phyloP scores from a whole-genome alignment of 129 eudicot species.

The Tanacetum coccineum region DNA sequence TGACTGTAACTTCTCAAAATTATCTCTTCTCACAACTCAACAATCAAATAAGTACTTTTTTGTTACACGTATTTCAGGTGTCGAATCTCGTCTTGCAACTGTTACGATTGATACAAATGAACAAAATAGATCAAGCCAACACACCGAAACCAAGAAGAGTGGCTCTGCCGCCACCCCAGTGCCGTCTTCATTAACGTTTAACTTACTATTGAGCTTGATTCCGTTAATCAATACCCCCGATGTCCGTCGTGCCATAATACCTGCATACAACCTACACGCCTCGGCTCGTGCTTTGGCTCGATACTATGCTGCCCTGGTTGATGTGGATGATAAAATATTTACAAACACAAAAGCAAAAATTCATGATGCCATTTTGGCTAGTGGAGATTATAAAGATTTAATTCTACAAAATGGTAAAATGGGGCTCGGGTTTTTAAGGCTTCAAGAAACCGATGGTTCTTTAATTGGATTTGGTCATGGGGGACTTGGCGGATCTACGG shows the following conservation, averaged over 20 bases:
- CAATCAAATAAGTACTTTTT: background rate
- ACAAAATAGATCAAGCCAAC: background rate
- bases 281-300: conserved; percentile 99
- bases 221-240: conserved; percentile 65
- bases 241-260: conserved; percentile 84
- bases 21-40: background rate
- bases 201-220: conserved; percentile 42
- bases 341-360: conserved; percentile 40
- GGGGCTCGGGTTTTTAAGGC: conserved; percentile 78
- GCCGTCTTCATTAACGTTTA: conserved; percentile 67
- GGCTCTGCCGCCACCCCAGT: conserved; percentile 3
- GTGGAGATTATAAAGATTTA: conserved; percentile 63
- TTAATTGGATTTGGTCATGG: conserved; percentile 85
- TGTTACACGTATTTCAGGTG: background rate
- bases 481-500: conserved; percentile 96
- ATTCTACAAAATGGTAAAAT: conserved; percentile 52
- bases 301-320: conserved; percentile 69
- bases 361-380: conserved; percentile 85
- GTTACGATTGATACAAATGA: background rate
- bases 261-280: conserved; percentile 85
- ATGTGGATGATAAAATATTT: conserved; percentile 37
- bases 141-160: background rate
- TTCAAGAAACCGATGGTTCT: conserved; percentile 49
- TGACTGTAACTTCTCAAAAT: conserved; percentile 20
- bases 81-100: background rate